These are phyloP conservation scores for Monosporascus sp. DNA, from an alignment of 2,329 filamentous ascomycete genomes.

Conservation along the genomic window DNA sequence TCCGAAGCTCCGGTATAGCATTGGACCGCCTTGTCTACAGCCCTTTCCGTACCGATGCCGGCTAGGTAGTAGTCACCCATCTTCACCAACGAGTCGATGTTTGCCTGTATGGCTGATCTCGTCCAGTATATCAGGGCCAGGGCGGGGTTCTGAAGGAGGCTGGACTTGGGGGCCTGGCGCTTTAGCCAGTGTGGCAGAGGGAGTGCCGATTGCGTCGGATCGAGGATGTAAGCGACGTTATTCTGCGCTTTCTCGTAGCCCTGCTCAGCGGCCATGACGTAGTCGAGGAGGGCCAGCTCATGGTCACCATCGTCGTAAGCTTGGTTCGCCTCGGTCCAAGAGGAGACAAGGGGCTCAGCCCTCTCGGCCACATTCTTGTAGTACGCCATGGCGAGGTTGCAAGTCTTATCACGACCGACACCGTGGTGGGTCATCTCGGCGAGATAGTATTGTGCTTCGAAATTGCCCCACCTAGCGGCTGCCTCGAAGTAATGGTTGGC, in stretches of 20 bases:
- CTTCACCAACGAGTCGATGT: constrained; percentile 91
- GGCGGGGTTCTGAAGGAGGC: constrained; percentile 45
- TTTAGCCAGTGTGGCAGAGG: constrained; percentile 51
- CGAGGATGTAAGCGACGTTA: constrained; percentile 83
- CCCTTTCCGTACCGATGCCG: constrained; percentile 67
- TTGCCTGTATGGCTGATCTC: constrained; percentile 84
- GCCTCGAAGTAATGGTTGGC: constrained; percentile 86
- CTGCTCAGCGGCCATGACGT: constrained; percentile 86
- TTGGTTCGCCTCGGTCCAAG: constrained; percentile 76
- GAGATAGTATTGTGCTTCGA: constrained; percentile 88
- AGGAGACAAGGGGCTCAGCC: constrained; percentile 67
- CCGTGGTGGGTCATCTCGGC: constrained; percentile 81
- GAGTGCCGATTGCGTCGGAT: constrained; percentile 61
- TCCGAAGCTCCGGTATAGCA: constrained; percentile 93
- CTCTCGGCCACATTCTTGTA: constrained; percentile 77
- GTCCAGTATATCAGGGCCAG: constrained; percentile 92
- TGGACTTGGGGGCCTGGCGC: constrained; percentile 29
- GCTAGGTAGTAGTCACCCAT: constrained; percentile 96
- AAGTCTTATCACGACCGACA: constrained; percentile 74
- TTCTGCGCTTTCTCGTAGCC: constrained; percentile 86
- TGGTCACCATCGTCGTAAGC: constrained; percentile 75
- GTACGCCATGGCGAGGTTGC: constrained; percentile 69
- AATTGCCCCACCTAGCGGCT: constrained; percentile 73
- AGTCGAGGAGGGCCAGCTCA: constrained; percentile 73
- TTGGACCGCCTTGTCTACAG: constrained; percentile 80